A percentile compares a stretch with the other conserved stretches of the same genome.
Conservation (phyloP, 257 asterid genomes). For the Gentiana macrophylla region DNA sequence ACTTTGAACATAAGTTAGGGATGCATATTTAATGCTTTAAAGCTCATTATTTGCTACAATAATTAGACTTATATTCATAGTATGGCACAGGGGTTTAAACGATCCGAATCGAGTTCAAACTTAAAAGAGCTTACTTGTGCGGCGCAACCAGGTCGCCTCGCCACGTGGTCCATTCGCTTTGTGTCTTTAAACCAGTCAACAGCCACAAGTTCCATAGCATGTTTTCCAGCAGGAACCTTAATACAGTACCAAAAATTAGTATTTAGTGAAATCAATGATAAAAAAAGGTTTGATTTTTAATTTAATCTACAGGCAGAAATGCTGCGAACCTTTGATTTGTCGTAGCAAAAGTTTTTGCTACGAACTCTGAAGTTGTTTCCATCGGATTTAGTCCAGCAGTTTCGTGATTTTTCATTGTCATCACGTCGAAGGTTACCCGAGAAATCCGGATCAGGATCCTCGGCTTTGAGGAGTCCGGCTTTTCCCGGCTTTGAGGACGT, state of each 20-base stretch:
- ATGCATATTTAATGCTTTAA: too few relatives aligned
- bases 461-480: too few relatives aligned
- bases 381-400: slow-evolving; percentile 85
- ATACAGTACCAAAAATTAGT: background rate
- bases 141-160: slow-evolving; percentile 86
- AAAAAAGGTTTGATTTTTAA: background rate
- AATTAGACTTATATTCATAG: too few relatives aligned
- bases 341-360: slow-evolving; percentile 65
- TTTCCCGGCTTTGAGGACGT: too few relatives aligned
- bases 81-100: too few relatives aligned
- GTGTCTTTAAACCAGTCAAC: slow-evolving; percentile 97
- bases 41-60: too few relatives aligned
- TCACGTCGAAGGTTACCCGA: slow-evolving; percentile 79
- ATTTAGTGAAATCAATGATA: slow-evolving; percentile 9
- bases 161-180: slow-evolving; percentile 94
- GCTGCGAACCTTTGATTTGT: slow-evolving; percentile 65
- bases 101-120: too few relatives aligned
- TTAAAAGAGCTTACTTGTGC: slow-evolving; percentile 57
- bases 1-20: too few relatives aligned
- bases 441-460: too few relatives aligned
- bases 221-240: slow-evolving; percentile 88
- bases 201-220: slow-evolving; percentile 93
- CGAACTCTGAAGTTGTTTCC: slow-evolving; percentile 96
- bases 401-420: slow-evolving; percentile 70
- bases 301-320: slow-evolving; percentile 2